Evolutionary conservation across 768 basidiomycete species (phyloP).

Genomic region (Auricularia cornea): DNA sequence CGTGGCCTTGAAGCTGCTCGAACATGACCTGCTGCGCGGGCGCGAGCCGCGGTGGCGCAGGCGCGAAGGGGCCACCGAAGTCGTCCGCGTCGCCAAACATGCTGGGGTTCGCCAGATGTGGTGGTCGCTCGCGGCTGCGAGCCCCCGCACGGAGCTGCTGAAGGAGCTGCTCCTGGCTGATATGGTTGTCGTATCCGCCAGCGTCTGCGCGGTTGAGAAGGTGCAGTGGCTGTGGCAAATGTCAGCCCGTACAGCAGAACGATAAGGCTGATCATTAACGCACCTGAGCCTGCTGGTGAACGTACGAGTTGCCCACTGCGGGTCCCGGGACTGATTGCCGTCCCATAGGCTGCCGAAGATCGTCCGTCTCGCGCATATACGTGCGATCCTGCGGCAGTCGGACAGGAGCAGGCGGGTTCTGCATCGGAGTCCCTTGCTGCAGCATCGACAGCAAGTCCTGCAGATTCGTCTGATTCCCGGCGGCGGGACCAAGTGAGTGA

Average conservation of each 20-base stretch:
- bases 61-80: neutral
- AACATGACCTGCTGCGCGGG: neutral
- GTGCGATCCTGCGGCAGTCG: neutral
- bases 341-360: neutral
- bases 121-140: neutral
- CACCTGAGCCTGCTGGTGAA: neutral
- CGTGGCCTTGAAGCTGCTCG: neutral
- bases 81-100: slow-evolving; percentile 1
- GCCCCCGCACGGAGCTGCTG: neutral
- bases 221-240: neutral
- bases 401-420: neutral
- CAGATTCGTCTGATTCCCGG: neutral
- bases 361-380: neutral
- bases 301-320: neutral
- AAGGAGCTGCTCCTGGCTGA: neutral
- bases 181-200: neutral
- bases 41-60: neutral
- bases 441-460: neutral
- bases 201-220: neutral
- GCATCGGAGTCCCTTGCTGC: neutral
- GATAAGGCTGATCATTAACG: neutral
- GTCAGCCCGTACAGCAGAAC: neutral
- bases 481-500: neutral
- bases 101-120: neutral
- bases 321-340: neutral